These are phyloP conservation scores for Trichoderma sp. DNA, from an alignment of 2,329 filamentous ascomycete genomes.

Conservation along the genomic window DNA sequence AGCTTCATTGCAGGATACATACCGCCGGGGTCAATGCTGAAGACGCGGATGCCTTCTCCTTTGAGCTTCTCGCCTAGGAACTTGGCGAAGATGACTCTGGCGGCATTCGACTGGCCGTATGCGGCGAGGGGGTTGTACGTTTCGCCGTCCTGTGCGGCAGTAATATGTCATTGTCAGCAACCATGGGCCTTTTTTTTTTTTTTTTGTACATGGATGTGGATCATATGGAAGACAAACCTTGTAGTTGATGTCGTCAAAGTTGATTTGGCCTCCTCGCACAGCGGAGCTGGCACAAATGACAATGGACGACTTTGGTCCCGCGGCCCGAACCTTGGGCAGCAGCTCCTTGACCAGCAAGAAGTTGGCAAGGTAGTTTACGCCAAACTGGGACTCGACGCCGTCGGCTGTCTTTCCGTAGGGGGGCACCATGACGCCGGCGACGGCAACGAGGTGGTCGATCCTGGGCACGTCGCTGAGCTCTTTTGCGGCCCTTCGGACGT, in stretches of 20 bases:
- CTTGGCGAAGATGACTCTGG: conserved; percentile 19
- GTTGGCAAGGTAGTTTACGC: conserved; percentile 50
- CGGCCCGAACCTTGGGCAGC: conserved; percentile 30
- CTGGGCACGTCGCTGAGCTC: conserved; percentile 8
- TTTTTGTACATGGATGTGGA: no score
- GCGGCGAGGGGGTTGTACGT: conserved; percentile 3
- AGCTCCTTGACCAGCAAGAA: conserved; percentile 52
- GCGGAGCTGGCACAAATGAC: conserved; percentile 13
- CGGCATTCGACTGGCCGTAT: conserved; percentile 20
- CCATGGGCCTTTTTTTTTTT: no score
- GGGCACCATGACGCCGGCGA: conserved; percentile 19
- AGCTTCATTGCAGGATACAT: background rate
- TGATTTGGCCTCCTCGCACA: background rate
- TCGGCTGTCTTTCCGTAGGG: conserved; percentile 21
- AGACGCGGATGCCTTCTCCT: conserved; percentile 15
- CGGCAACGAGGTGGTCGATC: conserved; percentile 18
- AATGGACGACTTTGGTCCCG: conserved; percentile 12
- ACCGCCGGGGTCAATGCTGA: conserved; percentile 21
- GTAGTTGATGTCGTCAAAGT: conserved; percentile 16
- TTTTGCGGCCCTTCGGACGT: background rate
- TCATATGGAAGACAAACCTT: background rate
- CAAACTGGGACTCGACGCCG: conserved; percentile 41
- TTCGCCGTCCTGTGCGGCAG: background rate
- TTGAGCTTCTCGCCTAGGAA: conserved; percentile 14
- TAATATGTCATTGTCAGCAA: background rate